phyloP scores from a whole-genome alignment of 2,329 filamentous ascomycete genomes.

The Curvularia spicifera region DNA sequence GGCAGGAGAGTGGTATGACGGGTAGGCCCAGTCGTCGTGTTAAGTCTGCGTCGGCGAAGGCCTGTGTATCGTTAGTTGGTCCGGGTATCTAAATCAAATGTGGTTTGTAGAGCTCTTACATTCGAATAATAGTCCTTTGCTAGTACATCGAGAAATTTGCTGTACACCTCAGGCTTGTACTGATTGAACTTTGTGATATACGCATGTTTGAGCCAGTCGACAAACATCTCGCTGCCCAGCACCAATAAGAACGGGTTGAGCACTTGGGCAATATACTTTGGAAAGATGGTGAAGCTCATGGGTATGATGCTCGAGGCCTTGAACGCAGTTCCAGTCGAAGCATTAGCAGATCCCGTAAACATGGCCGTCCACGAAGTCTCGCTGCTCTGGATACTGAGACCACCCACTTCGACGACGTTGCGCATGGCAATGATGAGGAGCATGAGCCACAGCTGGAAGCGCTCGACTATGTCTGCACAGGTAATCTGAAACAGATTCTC shows the following conservation, averaged over 20 bases:
- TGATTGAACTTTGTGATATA: slow-evolving; percentile 99
- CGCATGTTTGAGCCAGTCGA: slow-evolving; percentile 95
- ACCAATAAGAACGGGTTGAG: slow-evolving; percentile 93
- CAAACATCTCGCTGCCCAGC: slow-evolving; percentile 92
- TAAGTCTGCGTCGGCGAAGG: slow-evolving; percentile 88
- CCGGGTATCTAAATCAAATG: too few species aligned
- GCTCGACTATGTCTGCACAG: slow-evolving; percentile 94
- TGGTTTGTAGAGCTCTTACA: slow-evolving; percentile 54
- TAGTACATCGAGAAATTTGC: slow-evolving; percentile 87
- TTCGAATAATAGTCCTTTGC: slow-evolving; percentile 99
- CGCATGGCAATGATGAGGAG: slow-evolving; percentile 93
- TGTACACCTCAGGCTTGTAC: slow-evolving; percentile 87
- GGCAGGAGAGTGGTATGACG: slow-evolving; percentile 87
- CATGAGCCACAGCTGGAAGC: slow-evolving; percentile 98
- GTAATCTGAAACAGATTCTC: slow-evolving; percentile 97
- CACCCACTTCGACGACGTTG: slow-evolving; percentile 94
- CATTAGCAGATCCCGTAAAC: slow-evolving; percentile 51
- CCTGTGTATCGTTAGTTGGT: slow-evolving; percentile 56
- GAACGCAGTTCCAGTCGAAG: slow-evolving; percentile 58
- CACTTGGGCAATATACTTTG: slow-evolving; percentile 86
- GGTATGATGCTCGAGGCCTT: slow-evolving; percentile 79
- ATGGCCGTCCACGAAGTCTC: slow-evolving; percentile 39
- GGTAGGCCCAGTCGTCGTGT: slow-evolving; percentile 89
- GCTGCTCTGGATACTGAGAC: slow-evolving; percentile 64
- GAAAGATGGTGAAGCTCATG: slow-evolving; percentile 87